Evolutionary conservation across 2,329 filamentous ascomycete species (phyloP).

Genomic region (Stagonosporopsis chrysanthemi): DNA sequence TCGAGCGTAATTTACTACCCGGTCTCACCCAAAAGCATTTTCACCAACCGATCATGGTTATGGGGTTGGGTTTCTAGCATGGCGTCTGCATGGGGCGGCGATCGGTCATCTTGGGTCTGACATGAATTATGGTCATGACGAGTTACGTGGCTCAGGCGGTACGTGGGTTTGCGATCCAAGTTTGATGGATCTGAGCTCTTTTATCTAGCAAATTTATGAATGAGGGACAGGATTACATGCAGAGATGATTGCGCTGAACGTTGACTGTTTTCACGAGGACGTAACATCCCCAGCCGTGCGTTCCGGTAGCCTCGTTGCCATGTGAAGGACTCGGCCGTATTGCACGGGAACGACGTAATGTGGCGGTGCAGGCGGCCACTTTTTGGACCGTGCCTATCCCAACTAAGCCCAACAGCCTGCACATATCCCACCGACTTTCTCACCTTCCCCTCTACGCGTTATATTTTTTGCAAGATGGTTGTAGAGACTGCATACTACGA

Average conservation of each 20-base stretch:
- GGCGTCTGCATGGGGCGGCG: conserved; percentile 50
- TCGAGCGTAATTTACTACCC: conserved; percentile 31
- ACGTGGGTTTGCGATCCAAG: conserved; percentile 28
- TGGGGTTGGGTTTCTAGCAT: conserved; percentile 46
- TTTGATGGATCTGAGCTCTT: conserved; percentile 38
- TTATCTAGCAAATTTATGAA: conserved; percentile 40
- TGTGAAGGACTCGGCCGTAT: conserved; percentile 8
- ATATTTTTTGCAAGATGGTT: conserved; percentile 66
- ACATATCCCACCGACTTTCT: conserved; percentile 25
- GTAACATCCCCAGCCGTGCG: conserved; percentile 13
- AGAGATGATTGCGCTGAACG: not conserved
- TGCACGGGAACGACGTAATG: conserved; percentile 14
- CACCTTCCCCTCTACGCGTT: conserved; percentile 11
- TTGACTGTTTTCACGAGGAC: not conserved
- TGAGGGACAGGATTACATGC: conserved; percentile 14
- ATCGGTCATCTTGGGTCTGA: conserved; percentile 42
- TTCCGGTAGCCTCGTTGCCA: conserved; percentile 11
- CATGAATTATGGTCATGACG: conserved; percentile 39
- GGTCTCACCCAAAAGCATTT: conserved; percentile 39
- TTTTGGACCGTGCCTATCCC: conserved; percentile 9
- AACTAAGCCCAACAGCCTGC: conserved; percentile 12
- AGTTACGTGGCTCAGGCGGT: conserved; percentile 33
- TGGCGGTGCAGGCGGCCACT: conserved; percentile 17
- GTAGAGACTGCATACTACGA: conserved; percentile 91
- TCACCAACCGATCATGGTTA: conserved; percentile 37